Conservation (phyloP, 73 alveolate species). For the Tetrahymena malaccensis region DNA sequence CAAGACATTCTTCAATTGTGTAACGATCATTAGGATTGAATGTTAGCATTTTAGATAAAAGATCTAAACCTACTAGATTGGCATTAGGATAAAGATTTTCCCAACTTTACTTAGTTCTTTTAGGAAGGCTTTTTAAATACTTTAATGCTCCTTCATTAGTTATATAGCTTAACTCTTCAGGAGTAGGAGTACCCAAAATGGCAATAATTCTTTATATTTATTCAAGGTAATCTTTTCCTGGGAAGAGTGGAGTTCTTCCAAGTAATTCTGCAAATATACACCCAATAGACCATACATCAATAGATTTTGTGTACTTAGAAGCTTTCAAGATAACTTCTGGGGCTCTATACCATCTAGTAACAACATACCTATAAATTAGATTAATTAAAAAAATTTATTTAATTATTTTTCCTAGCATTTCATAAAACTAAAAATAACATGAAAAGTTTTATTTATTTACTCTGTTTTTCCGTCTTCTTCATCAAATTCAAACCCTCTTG, state of each 20-base stretch:
- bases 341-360: conserved; percentile 93
- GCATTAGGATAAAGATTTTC: conserved; percentile 72
- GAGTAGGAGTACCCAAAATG: conserved; percentile 86
- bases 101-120: conserved; percentile 74
- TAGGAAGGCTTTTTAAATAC: conserved; percentile 62
- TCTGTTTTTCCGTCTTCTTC: conserved; percentile 43
- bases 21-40: conserved; percentile 76
- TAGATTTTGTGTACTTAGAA: conserved; percentile 68
- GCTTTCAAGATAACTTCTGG: conserved; percentile 89
- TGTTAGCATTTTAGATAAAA: conserved; percentile 81
- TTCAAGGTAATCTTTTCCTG: conserved; percentile 87
- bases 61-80: conserved; percentile 73
- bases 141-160: conserved; percentile 80
- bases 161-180: conserved; percentile 71
- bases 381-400: conserved; percentile 21
- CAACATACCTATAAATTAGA: conserved; percentile 73
- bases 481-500: conserved; percentile 53
- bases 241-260: conserved; percentile 85
- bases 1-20: conserved; percentile 72
- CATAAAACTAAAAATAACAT: conserved; percentile 23
- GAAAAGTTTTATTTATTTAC: neutral
- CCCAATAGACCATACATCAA: conserved; percentile 87
- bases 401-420: conserved; percentile 51
- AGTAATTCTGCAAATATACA: conserved; percentile 76
- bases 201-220: conserved; percentile 76